Evolutionary conservation across 345 rosid species (phyloP).

Genomic region (Chamaenerion angustifolium): DNA sequence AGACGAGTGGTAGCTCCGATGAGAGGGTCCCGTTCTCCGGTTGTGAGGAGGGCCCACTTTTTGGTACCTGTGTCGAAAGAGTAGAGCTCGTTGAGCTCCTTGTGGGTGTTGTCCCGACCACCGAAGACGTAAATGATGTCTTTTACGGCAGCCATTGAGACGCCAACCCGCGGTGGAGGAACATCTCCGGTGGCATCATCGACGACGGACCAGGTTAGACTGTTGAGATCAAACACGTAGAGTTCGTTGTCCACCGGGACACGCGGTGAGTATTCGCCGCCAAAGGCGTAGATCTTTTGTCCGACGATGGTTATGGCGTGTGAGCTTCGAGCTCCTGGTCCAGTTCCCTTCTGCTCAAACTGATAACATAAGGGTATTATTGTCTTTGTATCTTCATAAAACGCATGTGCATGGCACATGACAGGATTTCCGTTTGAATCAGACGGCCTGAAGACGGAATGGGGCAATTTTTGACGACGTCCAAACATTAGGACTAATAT

Average conservation of each 20-base stretch:
- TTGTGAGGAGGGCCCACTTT: slow-evolving; percentile 54
- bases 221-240: slow-evolving; percentile 48
- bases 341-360: slow-evolving; percentile 62
- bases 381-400: too few species aligned
- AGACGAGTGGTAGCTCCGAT: slow-evolving; percentile 75
- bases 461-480: too few species aligned
- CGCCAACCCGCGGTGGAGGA: slow-evolving; percentile 90
- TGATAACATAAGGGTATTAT: too few species aligned
- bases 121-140: slow-evolving; percentile 56
- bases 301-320: slow-evolving; percentile 70
- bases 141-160: slow-evolving; percentile 61
- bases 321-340: slow-evolving; percentile 91
- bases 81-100: slow-evolving; percentile 72
- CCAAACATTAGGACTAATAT: too few species aligned
- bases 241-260: slow-evolving; percentile 82
- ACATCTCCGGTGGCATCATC: slow-evolving; percentile 37
- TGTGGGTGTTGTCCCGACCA: slow-evolving; percentile 53
- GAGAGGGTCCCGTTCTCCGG: slow-evolving; percentile 42
- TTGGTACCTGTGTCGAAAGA: slow-evolving; percentile 44
- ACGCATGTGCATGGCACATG: too few species aligned
- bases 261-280: slow-evolving; percentile 74
- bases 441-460: too few species aligned
- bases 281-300: slow-evolving; percentile 52
- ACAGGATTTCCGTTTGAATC: too few species aligned
- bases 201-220: slow-evolving; percentile 48